A percentile compares a stretch with the other conserved stretches of the same genome.
These are phyloP conservation scores for Deinandra increscens DNA, from an alignment of 129 eudicot genomes.

Conservation along the genomic window DNA sequence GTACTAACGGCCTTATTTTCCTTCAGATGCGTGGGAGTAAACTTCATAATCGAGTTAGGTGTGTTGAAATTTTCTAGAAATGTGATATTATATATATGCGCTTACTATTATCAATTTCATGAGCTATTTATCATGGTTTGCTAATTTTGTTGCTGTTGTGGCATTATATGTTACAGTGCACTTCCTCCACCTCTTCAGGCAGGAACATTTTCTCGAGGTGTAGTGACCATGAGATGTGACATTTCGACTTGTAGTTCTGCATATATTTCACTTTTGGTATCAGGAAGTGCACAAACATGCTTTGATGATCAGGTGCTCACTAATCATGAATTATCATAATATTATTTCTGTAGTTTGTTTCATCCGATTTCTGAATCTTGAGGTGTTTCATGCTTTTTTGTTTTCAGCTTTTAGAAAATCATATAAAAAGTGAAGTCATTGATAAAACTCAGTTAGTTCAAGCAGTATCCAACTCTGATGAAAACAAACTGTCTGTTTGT, in stretches of 20 bases:
- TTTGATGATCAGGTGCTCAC: constrained; percentile 85
- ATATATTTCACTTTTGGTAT: constrained; percentile 87
- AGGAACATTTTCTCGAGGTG: constrained; percentile 90
- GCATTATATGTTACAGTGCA: constrained; percentile 55
- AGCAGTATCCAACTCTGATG: constrained; percentile 48
- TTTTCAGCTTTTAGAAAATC: constrained; percentile 86
- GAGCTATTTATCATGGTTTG: background rate
- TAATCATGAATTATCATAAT: background rate
- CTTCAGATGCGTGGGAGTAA: constrained; percentile 92
- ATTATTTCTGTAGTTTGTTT: background rate
- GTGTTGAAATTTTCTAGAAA: constrained; percentile 22
- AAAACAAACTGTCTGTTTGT: constrained; percentile 40
- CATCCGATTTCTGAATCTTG: background rate
- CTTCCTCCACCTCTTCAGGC: constrained; percentile 99
- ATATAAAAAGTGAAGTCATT: constrained; percentile 82
- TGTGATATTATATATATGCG: background rate
- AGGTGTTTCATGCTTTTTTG: background rate
- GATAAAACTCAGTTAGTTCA: constrained; percentile 69
- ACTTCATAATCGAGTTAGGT: constrained; percentile 94
- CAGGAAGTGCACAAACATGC: constrained; percentile 95
- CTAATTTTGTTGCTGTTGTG: constrained; percentile 2
- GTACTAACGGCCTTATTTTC: constrained; percentile 20
- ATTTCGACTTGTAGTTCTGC: constrained; percentile 78
- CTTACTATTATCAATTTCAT: background rate
- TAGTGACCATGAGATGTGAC: constrained; percentile 97